Percentiles rank a stretch among this genome's conserved stretches.
Conservation (phyloP, 2,329 filamentous ascomycete species). For the Cladosporium sp. region DNA sequence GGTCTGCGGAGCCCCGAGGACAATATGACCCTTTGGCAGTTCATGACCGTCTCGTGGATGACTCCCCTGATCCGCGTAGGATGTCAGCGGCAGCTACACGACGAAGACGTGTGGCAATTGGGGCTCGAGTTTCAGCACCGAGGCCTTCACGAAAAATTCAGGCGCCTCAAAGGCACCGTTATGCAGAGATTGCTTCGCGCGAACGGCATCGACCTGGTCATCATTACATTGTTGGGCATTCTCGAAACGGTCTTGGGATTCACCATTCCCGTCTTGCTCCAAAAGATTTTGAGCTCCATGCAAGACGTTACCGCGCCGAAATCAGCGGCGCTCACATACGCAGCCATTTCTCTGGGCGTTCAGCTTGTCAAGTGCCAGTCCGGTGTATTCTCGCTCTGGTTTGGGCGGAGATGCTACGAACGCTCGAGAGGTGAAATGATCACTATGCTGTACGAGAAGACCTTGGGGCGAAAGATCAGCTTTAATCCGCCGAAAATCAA, state of each 20-base stretch:
- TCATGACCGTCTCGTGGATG: conserved; percentile 81
- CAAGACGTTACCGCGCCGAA: conserved; percentile 46
- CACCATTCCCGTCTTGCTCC: conserved; percentile 62
- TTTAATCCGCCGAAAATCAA: conserved; percentile 24
- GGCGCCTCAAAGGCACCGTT: conserved; percentile 65
- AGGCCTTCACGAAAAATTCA: conserved; percentile 67
- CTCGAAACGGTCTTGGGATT: conserved; percentile 52
- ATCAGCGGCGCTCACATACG: conserved; percentile 58
- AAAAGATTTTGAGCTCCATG: conserved; percentile 64
- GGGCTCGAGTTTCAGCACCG: conserved; percentile 76
- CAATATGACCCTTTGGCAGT: conserved; percentile 71
- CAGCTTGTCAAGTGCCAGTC: conserved; percentile 59
- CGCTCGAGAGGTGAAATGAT: conserved; percentile 78
- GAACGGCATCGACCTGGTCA: conserved; percentile 71
- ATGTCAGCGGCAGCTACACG: conserved; percentile 59
- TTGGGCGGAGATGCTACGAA: conserved; percentile 76
- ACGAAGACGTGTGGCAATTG: conserved; percentile 75
- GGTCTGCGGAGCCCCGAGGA: conserved; percentile 72
- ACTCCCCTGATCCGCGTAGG: conserved; percentile 63
- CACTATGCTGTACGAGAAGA: conserved; percentile 78
- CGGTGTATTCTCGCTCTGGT: conserved; percentile 69
- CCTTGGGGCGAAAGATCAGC: conserved; percentile 57
- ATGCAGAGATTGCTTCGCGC: conserved; percentile 63
- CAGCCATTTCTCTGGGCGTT: conserved; percentile 53
- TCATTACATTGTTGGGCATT: conserved; percentile 59